phyloP scores from a whole-genome alignment of 305 asterid genomes.

The Fraxinus latifolia region DNA sequence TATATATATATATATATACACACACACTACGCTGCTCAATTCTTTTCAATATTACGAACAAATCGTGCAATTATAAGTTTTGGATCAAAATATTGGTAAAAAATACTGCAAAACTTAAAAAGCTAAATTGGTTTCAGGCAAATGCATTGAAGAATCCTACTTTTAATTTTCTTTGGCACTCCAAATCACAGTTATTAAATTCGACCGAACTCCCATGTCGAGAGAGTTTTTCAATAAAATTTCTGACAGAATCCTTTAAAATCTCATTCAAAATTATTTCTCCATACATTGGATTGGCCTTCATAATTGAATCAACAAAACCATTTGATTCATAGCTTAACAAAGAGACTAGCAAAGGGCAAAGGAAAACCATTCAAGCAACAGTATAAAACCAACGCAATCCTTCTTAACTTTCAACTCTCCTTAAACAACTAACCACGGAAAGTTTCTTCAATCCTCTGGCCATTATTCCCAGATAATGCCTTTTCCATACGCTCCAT shows the following conservation, averaged over 20 bases:
- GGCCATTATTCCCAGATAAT: neutral
- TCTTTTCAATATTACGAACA: too few species aligned
- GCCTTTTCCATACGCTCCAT: neutral
- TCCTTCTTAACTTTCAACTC: neutral
- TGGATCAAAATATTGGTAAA: neutral
- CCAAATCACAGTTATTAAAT: neutral
- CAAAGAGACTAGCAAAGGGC: neutral
- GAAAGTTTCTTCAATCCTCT: neutral
- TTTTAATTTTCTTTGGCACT: neutral
- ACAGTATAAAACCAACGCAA: neutral
- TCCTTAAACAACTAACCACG: neutral
- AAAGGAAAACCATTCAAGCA: neutral
- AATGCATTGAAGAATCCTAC: neutral
- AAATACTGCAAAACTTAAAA: neutral
- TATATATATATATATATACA: too few species aligned
- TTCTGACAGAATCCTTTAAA: neutral
- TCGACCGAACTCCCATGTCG: neutral
- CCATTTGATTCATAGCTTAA: neutral
- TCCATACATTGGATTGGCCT: neutral
- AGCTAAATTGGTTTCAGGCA: neutral
- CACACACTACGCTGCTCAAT: too few species aligned
- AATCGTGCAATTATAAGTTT: too few species aligned
- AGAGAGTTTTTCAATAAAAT: neutral
- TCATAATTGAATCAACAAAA: neutral
- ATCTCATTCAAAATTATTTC: neutral